Evolutionary conservation across 805 yeast species (phyloP).

Genomic region (Nakazawaea anatomiae): DNA sequence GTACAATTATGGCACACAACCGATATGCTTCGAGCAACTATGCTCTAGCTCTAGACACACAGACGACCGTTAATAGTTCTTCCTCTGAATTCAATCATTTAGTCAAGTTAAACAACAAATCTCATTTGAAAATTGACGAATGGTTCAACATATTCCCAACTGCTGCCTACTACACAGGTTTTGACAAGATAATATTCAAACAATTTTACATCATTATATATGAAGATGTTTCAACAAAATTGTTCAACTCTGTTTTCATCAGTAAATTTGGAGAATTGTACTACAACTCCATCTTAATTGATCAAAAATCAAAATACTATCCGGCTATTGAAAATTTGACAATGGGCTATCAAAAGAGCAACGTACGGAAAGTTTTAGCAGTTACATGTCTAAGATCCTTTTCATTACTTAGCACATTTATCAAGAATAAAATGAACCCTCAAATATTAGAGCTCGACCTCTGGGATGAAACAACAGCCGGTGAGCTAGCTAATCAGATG

Average conservation of each 20-base stretch:
- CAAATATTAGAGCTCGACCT: conserved; percentile 24
- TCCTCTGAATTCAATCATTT: conserved; percentile 2
- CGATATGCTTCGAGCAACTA: conserved; percentile 5
- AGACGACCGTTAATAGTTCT: neutral
- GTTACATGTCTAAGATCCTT: conserved; percentile 64
- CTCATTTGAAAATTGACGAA: conserved; percentile 7
- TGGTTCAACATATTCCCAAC: conserved; percentile 40
- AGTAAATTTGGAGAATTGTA: conserved; percentile 64
- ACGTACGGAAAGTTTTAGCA: conserved; percentile 72
- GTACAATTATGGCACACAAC: neutral
- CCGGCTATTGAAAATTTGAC: conserved; percentile 73
- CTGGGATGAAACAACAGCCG: conserved; percentile 85
- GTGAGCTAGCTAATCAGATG: conserved; percentile 68
- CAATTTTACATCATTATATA: conserved; percentile 44
- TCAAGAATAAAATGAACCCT: conserved; percentile 15
- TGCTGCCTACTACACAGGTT: conserved; percentile 49
- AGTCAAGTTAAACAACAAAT: neutral
- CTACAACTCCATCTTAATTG: conserved; percentile 52
- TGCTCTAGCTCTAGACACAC: conserved; percentile 3
- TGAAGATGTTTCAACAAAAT: conserved; percentile 37
- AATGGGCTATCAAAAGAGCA: conserved; percentile 40
- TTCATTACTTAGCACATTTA: conserved; percentile 41
- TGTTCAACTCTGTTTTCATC: conserved; percentile 48
- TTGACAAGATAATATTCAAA: conserved; percentile 41
- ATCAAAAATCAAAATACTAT: conserved; percentile 59